Evolutionary conservation across 75 land plant genomes (phyloP).

Genomic region (Pinus taeda): DNA sequence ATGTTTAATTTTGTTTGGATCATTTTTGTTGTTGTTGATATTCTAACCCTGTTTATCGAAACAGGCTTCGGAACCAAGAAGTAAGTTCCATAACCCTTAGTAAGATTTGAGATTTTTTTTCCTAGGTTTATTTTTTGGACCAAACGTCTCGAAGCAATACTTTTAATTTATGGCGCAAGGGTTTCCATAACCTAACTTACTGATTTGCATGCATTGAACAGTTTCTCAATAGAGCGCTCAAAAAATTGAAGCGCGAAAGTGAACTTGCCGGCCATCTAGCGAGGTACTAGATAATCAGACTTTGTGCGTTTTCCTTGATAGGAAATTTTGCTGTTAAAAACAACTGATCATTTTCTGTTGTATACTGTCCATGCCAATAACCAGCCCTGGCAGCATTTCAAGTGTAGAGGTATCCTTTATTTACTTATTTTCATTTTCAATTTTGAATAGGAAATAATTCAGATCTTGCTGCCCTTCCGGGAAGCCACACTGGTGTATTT

Average conservation of each 20-base stretch:
- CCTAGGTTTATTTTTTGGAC: not conserved
- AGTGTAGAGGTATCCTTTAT: no score
- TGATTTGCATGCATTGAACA: conserved; percentile 12
- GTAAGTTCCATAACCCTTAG: not conserved
- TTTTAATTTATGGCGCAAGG: no score
- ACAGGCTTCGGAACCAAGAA: conserved; percentile 1
- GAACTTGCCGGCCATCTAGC: conserved; percentile 40
- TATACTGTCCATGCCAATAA: not conserved
- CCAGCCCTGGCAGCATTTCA: no score
- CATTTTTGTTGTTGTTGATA: no score
- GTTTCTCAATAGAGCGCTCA: conserved; percentile 34
- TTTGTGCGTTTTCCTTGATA: no score
- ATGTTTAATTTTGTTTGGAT: no score
- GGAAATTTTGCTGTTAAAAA: not conserved
- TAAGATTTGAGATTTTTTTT: not conserved
- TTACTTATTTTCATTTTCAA: no score
- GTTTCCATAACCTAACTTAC: no score
- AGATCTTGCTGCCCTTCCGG: no score
- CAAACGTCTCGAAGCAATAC: not conserved
- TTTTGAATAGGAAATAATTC: no score
- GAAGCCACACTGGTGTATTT: no score
- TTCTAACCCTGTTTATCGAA: no score
- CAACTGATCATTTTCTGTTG: not conserved
- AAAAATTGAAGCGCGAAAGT: conserved; percentile 41
- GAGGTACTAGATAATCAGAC: conserved; percentile 14